A percentile compares a stretch with the other conserved stretches of the same genome.
Evolutionary conservation across 2,329 filamentous ascomycete species (phyloP).

Genomic region (Hyphodiscus sp.): DNA sequence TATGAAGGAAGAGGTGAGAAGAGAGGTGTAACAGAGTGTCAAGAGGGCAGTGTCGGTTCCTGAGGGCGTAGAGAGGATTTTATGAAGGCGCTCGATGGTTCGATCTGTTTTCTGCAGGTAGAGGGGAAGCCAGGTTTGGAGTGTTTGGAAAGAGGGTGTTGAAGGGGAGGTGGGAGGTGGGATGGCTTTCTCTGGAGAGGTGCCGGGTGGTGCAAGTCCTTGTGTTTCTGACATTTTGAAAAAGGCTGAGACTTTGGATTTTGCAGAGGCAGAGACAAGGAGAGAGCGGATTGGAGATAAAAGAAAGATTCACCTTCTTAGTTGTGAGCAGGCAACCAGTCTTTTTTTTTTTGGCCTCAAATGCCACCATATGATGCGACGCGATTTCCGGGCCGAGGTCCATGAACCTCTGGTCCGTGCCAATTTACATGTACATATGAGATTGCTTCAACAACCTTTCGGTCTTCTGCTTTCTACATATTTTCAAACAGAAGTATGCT

Average conservation of each 20-base stretch:
- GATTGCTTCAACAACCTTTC: background rate
- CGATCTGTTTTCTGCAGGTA: slow-evolving; percentile 28
- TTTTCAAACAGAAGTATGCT: background rate
- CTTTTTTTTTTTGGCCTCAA: background rate
- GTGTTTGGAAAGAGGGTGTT: slow-evolving; percentile 15
- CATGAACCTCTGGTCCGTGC: background rate
- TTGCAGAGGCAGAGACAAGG: background rate
- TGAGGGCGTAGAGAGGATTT: slow-evolving; percentile 59
- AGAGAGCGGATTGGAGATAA: background rate
- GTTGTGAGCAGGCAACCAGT: background rate
- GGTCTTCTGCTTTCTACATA: background rate
- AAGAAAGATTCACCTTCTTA: background rate
- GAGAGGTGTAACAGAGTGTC: slow-evolving; percentile 61
- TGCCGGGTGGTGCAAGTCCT: slow-evolving; percentile 18
- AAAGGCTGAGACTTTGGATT: background rate
- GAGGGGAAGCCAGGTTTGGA: slow-evolving; percentile 26
- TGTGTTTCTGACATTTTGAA: slow-evolving; percentile 24
- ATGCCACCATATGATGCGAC: background rate
- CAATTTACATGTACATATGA: background rate
- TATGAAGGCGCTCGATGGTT: slow-evolving; percentile 46
- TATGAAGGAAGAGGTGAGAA: slow-evolving; percentile 46
- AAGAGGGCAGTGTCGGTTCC: slow-evolving; percentile 67
- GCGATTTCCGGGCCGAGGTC: background rate
- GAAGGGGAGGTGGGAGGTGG: slow-evolving; percentile 12
- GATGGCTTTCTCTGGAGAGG: slow-evolving; percentile 13